phyloP scores from a whole-genome alignment of 129 eudicot species.

The Tagetes patula region DNA sequence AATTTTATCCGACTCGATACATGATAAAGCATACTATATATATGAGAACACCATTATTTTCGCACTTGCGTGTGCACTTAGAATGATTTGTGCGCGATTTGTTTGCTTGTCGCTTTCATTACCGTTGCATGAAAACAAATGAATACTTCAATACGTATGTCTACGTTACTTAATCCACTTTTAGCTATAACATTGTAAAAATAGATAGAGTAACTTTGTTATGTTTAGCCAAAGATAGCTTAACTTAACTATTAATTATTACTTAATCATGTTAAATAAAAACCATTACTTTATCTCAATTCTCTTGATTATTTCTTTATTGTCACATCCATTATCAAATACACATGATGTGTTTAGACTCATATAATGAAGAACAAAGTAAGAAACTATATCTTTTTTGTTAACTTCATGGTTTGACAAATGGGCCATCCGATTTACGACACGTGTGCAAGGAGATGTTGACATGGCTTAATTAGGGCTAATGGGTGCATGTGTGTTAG shows the following conservation, averaged over 20 bases:
- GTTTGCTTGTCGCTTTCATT: conserved; percentile 33
- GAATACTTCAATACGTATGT: conserved; percentile 10
- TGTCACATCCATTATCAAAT: conserved; percentile 8
- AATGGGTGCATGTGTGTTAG: conserved; percentile 13
- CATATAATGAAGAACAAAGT: not conserved
- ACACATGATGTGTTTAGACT: conserved; percentile 1
- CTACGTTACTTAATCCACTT: conserved; percentile 24
- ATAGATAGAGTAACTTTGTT: not conserved
- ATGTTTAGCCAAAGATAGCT: conserved; percentile 31
- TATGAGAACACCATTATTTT: conserved; percentile 19
- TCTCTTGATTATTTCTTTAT: not conserved
- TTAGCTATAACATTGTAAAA: conserved; percentile 19
- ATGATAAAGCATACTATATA: conserved; percentile 28
- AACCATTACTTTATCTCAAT: conserved; percentile 6
- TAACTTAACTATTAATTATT: not conserved
- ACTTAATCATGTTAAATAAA: no score
- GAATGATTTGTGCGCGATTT: conserved; percentile 26
- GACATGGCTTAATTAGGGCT: conserved; percentile 15
- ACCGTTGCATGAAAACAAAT: conserved; percentile 20
- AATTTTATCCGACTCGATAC: conserved; percentile 22
- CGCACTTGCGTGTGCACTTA: conserved; percentile 30
- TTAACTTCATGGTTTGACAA: conserved; percentile 24
- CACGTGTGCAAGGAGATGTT: conserved; percentile 26
- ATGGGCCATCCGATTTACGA: conserved; percentile 22
- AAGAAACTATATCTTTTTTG: not conserved